Percentiles rank a stretch among this genome's conserved stretches.
phyloP scores from a whole-genome alignment of 768 basidiomycete species.

The Exidia glandulosa region DNA sequence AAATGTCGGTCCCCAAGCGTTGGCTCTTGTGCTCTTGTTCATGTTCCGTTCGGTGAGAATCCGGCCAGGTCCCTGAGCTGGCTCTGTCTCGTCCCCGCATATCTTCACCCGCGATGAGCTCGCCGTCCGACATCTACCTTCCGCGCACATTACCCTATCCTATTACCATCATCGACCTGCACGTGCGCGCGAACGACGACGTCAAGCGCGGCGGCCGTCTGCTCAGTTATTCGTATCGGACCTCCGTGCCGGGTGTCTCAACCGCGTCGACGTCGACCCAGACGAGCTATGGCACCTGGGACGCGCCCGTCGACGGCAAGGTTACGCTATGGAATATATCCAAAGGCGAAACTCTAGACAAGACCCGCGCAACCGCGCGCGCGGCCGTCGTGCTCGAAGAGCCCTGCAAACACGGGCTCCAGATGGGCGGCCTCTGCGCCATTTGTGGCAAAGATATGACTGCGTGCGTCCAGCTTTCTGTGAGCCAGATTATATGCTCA shows the following conservation, averaged over 20 bases:
- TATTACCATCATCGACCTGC: constrained; percentile 65
- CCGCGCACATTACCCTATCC: constrained; percentile 79
- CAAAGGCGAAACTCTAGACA: constrained; percentile 52
- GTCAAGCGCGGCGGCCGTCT: constrained; percentile 68
- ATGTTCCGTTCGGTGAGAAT: too few species aligned
- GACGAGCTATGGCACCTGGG: constrained; percentile 78
- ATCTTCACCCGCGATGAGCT: too few species aligned
- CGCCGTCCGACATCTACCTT: constrained; percentile 55
- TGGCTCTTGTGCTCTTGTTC: too few species aligned
- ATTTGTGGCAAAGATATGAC: constrained; percentile 95
- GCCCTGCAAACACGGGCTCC: constrained; percentile 94
- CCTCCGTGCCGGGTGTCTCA: constrained; percentile 19
- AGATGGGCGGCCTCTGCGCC: constrained; percentile 84
- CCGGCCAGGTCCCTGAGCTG: too few species aligned
- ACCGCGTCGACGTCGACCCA: constrained; percentile 32
- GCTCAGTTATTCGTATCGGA: constrained; percentile 73
- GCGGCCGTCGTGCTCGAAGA: constrained; percentile 63
- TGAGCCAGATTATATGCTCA: constrained; percentile 2
- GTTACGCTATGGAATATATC: constrained; percentile 61
- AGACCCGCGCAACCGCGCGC: constrained; percentile 44
- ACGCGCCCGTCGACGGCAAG: constrained; percentile 72
- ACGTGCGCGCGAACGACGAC: constrained; percentile 30
- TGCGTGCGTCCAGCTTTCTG: constrained; percentile 38
- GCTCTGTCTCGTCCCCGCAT: too few species aligned
- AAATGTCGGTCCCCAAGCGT: too few species aligned